These are phyloP conservation scores for Acanthamoeba sp. DNA, from an alignment of 208 protist species.

Conservation along the genomic window DNA sequence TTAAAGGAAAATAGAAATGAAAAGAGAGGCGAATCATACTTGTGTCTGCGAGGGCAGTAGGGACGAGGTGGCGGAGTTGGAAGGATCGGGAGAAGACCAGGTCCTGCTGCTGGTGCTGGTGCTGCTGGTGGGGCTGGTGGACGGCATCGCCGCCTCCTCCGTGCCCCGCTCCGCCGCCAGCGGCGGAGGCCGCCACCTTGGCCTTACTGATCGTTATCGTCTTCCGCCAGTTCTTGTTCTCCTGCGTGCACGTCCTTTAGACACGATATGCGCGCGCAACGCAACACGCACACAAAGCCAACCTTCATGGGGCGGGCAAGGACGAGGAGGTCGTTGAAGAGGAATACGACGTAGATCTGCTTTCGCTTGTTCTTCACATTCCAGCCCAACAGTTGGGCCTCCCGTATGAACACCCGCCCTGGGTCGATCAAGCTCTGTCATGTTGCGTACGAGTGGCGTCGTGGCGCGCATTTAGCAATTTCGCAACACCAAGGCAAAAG, in stretches of 20 bases:
- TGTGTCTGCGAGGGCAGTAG: neutral
- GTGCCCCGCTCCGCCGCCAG: neutral
- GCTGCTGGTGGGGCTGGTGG: neutral
- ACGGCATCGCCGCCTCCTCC: neutral
- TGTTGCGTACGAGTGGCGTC: neutral
- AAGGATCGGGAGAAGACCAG: conserved; percentile 22
- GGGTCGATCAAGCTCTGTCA: conserved; percentile 39
- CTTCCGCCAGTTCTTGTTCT: conserved; percentile 27
- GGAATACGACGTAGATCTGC: neutral
- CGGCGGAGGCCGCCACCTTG: neutral
- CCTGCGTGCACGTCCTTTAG: neutral
- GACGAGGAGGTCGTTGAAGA: conserved; percentile 28
- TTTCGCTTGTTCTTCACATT: conserved; percentile 33
- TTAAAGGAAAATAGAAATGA: neutral
- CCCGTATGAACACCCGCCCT: neutral
- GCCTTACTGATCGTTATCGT: conserved; percentile 13
- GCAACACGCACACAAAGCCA: neutral
- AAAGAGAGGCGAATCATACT: neutral
- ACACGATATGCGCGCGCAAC: neutral
- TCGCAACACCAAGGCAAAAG: too few species aligned
- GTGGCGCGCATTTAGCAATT: too few species aligned
- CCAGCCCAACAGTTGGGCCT: neutral
- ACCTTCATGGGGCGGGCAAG: neutral
- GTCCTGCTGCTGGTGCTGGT: neutral
- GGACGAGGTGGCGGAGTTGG: conserved; percentile 21